Evolutionary conservation across 208 protist species (phyloP).

Genomic region (Crithidia mellificae): DNA sequence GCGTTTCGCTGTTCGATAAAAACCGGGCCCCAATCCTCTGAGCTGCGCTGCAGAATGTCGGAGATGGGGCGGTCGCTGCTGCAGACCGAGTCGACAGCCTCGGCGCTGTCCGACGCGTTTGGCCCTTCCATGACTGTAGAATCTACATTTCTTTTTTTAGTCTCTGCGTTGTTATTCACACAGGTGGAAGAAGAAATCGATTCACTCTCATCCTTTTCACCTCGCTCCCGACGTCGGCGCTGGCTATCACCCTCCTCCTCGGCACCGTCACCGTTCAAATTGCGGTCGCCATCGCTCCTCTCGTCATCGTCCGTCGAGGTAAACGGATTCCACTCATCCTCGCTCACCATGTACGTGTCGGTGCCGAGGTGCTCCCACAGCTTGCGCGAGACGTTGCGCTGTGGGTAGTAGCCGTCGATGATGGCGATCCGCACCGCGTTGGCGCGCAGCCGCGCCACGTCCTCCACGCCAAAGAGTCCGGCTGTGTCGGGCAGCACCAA

Average conservation of each 20-base stretch:
- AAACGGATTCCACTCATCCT: conserved; percentile 5
- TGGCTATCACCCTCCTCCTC: no score
- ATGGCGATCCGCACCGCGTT: conserved; percentile 34
- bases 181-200: no score
- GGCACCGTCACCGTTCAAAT: background rate
- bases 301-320: background rate
- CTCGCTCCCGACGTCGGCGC: no score
- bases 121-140: no score
- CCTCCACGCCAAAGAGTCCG: conserved; percentile 8
- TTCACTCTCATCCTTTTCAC: no score
- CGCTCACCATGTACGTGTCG: conserved; percentile 13
- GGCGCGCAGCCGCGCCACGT: conserved; percentile 15
- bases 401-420: conserved; percentile 41
- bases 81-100: background rate
- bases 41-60: conserved; percentile 3
- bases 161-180: background rate
- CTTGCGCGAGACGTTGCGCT: conserved; percentile 19
- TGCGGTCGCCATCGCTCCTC: background rate
- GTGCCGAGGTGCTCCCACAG: conserved; percentile 10
- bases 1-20: conserved; percentile 22
- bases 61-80: background rate
- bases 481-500: conserved; percentile 9
- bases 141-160: no score
- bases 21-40: conserved; percentile 12
- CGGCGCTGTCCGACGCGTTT: no score